Evolutionary conservation across 2,329 filamentous ascomycete species (phyloP).

Genomic region (Nothopassalora personata): DNA sequence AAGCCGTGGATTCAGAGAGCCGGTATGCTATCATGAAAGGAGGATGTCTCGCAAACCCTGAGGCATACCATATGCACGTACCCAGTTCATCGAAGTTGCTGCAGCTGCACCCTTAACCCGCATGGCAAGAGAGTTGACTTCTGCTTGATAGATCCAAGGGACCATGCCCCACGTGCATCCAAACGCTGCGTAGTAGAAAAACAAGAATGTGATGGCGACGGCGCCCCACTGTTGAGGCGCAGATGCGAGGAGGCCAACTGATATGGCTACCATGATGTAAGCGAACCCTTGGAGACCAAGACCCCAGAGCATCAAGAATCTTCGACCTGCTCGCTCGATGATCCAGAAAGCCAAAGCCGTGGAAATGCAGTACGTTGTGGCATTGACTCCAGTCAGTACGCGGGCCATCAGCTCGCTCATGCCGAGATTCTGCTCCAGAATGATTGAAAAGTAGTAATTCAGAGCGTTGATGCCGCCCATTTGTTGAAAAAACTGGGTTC

Average conservation of each 20-base stretch:
- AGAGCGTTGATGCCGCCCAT: constrained; percentile 12
- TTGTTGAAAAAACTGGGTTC: constrained; percentile 9
- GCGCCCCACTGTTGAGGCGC: constrained; percentile 13
- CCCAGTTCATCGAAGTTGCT: constrained; percentile 10
- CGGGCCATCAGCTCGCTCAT: constrained; percentile 12
- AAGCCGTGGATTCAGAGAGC: no score
- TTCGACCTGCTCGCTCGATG: constrained; percentile 10
- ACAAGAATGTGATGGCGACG: constrained; percentile 14
- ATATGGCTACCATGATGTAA: constrained; percentile 12
- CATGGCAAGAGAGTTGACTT: constrained; percentile 10
- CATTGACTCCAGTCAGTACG: constrained; percentile 13
- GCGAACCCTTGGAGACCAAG: constrained; percentile 8
- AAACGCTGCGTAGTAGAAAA: constrained; percentile 14
- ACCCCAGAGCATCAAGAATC: constrained; percentile 10
- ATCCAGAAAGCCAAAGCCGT: constrained; percentile 14
- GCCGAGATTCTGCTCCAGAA: constrained; percentile 11
- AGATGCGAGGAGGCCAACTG: constrained; percentile 6
- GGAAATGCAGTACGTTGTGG: constrained; percentile 11
- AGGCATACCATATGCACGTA: background rate
- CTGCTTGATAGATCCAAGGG: constrained; percentile 12
- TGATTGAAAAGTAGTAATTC: constrained; percentile 12
- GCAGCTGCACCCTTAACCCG: constrained; percentile 10
- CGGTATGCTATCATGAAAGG: no score
- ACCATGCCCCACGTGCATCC: constrained; percentile 13
- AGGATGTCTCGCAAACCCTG: no score